phyloP scores from a whole-genome alignment of 345 rosid genomes.

The Jatropha curcas region DNA sequence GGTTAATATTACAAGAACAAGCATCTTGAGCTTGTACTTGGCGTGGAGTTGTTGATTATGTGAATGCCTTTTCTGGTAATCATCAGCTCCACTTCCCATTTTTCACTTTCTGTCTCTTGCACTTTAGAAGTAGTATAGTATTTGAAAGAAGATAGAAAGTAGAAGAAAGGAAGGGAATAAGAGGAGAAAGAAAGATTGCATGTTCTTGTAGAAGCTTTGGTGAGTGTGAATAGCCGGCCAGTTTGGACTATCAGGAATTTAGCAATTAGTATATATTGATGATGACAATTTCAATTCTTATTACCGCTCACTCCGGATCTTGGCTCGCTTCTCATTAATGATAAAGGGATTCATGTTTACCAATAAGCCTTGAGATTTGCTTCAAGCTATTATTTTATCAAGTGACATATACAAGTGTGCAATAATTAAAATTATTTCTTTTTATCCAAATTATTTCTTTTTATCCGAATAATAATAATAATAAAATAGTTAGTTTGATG shows the following conservation, averaged over 20 bases:
- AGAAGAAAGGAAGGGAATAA: not conserved
- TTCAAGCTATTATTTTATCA: too few species aligned
- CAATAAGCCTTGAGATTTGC: too few species aligned
- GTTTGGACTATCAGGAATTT: too few species aligned
- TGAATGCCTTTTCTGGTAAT: constrained; percentile 23
- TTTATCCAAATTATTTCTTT: too few species aligned
- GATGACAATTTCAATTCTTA: not conserved
- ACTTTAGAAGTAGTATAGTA: too few species aligned
- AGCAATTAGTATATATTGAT: too few species aligned
- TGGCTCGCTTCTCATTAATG: not conserved
- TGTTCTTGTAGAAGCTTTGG: not conserved
- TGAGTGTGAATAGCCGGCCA: not conserved
- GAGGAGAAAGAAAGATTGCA: not conserved
- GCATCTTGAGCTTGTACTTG: constrained; percentile 40
- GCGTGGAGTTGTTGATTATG: constrained; percentile 3
- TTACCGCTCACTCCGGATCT: constrained; percentile 4
- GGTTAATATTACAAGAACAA: constrained; percentile 35
- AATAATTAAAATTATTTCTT: too few species aligned
- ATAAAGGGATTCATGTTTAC: too few species aligned
- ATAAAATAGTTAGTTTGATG: too few species aligned
- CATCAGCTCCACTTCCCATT: constrained; percentile 26
- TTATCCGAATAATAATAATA: too few species aligned
- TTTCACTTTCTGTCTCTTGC: not conserved
- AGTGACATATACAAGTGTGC: too few species aligned
- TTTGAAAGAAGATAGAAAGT: not conserved